Base-by-base conservation (phyloP, 1,284 basidiomycete genomes). In the Caloboletus inedulis region DNA sequence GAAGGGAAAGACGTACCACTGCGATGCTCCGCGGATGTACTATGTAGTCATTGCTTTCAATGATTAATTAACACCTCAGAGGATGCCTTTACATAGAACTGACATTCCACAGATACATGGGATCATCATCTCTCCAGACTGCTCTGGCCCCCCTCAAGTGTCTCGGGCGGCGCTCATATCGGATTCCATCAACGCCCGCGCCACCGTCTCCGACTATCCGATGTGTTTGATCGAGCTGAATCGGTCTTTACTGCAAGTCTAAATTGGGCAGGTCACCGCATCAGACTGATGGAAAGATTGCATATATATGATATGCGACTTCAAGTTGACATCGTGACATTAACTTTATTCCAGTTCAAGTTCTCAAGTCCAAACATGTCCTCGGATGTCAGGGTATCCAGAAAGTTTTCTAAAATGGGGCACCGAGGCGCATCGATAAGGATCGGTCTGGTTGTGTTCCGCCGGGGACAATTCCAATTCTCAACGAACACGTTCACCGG, bases 391-490 rank as follows among this genome's bases (percentile, higher is more conserved):
- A 45, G 31, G 23, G 19, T 21, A 40, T 6, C 21, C 19, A 27
- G 5, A 27, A 25, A 21, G 14, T 1, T 39, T 55, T 43, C 55
- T 47, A 29, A 56, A 69, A 54, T 3, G 23, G 43, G 56, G 14
- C 33, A 45, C 53, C 54, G 62, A 66, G 59, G 58, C 39, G 50
- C 55, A 70, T 69, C 69, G 69, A 68, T 71, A 66, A 68, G 58
- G 53, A 54, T 56, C 45, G 34, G 45, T 55, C 51, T 41, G 41
- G 41, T 29, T 46, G 43, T 43, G 29, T 48, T 55, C 37, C 39
- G 27, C 35, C 52, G 62, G 51, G 31, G 35, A 46, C 23, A 23
- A 23, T 62, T 54, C 21, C 23, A 23, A 23, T 62, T 54, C 21
- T 44, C 42, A 43, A 30, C n/a, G 40, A 52, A 53, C 49, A 39